phyloP scores from a whole-genome alignment of 176 grass and related monocot genomes.

The Oropetium thomaeum region DNA sequence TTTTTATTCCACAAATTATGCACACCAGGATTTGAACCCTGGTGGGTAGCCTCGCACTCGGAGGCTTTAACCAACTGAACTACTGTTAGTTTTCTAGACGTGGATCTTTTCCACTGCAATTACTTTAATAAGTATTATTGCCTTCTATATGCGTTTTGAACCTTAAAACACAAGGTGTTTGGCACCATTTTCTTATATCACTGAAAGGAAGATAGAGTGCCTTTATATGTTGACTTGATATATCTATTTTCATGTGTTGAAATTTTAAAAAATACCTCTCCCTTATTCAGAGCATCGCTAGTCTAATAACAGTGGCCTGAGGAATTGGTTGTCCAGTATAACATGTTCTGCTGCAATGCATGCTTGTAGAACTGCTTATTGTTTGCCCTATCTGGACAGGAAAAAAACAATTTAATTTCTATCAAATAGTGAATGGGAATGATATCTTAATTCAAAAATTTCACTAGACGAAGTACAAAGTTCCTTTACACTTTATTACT shows the following conservation, averaged over 20 bases:
- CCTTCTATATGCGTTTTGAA: not conserved
- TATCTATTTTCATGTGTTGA: no score
- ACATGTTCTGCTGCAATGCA: not conserved
- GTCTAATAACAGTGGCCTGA: not conserved
- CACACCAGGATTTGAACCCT: no score
- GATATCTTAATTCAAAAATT: constrained; percentile 13
- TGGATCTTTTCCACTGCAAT: not conserved
- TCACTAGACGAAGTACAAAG: constrained; percentile 12
- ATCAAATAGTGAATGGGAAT: not conserved
- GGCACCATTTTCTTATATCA: not conserved
- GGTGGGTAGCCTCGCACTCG: no score
- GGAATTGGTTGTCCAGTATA: not conserved
- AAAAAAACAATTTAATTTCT: not conserved
- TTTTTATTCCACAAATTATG: no score
- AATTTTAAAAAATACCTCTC: not conserved
- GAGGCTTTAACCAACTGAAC: no score
- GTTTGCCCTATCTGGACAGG: not conserved
- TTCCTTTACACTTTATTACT: constrained; percentile 10
- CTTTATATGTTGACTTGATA: not conserved
- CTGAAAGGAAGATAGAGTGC: not conserved
- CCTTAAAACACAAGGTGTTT: not conserved
- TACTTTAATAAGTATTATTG: not conserved
- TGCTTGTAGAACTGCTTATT: constrained; percentile 2
- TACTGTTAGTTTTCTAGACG: no score
- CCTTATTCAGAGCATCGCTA: not conserved